Conservation (phyloP, 2,329 filamentous ascomycete genomes). For the Ceratocystis colombiana region DNA sequence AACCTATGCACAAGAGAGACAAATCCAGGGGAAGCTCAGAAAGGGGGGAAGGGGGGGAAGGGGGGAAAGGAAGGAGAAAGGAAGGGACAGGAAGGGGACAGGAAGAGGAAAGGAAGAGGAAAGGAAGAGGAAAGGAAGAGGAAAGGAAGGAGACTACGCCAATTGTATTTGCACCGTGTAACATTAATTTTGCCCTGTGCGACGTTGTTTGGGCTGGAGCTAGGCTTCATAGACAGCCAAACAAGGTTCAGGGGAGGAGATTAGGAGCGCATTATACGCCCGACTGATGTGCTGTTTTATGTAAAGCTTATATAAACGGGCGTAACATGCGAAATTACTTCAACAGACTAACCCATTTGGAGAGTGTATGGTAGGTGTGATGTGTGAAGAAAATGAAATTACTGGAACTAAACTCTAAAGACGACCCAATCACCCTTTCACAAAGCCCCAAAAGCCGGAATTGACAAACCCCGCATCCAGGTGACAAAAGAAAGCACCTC, state of each 20-base stretch:
- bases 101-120: background rate
- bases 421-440: too few species aligned
- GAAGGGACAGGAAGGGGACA: background rate
- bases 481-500: background rate
- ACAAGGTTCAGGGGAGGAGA: background rate
- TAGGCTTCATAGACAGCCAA: background rate
- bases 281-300: background rate
- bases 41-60: background rate
- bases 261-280: background rate
- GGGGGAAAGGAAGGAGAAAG: background rate
- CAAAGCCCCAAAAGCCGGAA: too few species aligned
- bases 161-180: background rate
- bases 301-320: background rate
- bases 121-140: background rate
- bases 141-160: background rate
- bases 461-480: too few species aligned
- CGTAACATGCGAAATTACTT: background rate
- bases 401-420: too few species aligned
- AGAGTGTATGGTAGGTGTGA: background rate
- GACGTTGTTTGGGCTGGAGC: background rate
- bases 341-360: too few species aligned
- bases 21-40: background rate
- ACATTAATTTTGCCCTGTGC: background rate
- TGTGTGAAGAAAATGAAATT: background rate
- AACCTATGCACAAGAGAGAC: background rate